Base-by-base conservation (phyloP, 208 protist species). In the Herpetomonas samuelpessoai region DNA sequence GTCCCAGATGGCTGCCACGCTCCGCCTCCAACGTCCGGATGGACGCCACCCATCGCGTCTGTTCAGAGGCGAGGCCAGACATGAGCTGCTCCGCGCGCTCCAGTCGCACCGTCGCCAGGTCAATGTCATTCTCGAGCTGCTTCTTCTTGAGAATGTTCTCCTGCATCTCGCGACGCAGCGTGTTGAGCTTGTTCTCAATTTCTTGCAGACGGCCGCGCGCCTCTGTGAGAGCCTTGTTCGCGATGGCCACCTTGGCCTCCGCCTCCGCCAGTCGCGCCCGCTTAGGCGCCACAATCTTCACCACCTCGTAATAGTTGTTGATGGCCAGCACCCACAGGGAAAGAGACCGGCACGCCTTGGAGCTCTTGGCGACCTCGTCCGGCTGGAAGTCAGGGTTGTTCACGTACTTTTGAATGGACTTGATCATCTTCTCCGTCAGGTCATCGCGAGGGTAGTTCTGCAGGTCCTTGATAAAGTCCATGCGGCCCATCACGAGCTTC, bases 261-360 rank as follows among this genome's bases (percentile, higher is more conserved):
- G 88, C 93, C 72, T 89, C 79, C 16, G 79, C 83, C 27, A 96
- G 75, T 2, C 79, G 62, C 47, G 79, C 66, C 30, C 84, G 72
- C 79, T 97, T 95, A 19, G 94, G 92, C 3, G 69, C 81, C n/a
- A 97, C 86, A 0, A 95, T 83, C 65, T 96, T 95, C 29, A 91
- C 81, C 19, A 98, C 93, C 44, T 96, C 81, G 65, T 94, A 88
- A 79, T 98, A 99, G 60, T 89, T 93, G 69, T 97, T 89, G 61
- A 98, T 97, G 22, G 97, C 97, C 24, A 88, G 60, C 46, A 94
- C 91, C 97, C 97, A 99, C 83, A 95, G 84, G 41, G 95, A 94
- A 2, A 99, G 83, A 10, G 92, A 97, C 56, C 86, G 92, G 62
- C 94, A 96, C 27, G 97, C 97, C 67, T 86, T 87, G 29, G 96